A percentile compares a stretch with the other conserved stretches of the same genome.
Conservation (phyloP, 108 stramenopile species). For the Cyclotella cryptica region DNA sequence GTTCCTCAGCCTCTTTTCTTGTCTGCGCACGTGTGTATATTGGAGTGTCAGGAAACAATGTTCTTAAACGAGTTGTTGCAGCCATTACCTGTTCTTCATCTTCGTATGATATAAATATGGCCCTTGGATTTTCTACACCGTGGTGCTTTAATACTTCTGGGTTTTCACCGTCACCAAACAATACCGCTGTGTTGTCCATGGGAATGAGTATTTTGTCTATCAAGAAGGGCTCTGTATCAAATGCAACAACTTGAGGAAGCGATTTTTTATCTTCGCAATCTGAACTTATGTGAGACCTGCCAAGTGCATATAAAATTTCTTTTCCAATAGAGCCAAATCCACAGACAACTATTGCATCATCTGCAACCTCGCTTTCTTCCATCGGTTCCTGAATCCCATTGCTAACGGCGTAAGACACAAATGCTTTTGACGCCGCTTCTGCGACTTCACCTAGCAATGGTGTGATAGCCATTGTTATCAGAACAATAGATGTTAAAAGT, state of each 20-base stretch:
- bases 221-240: slow-evolving; percentile 58
- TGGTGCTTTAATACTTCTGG: slow-evolving; percentile 59
- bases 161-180: slow-evolving; percentile 68
- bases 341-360: slow-evolving; percentile 71
- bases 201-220: slow-evolving; percentile 53
- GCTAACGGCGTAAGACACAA: slow-evolving; percentile 12
- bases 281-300: slow-evolving; percentile 3
- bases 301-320: slow-evolving; percentile 48
- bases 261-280: slow-evolving; percentile 7
- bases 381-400: neutral
- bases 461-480: slow-evolving; percentile 81
- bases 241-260: slow-evolving; percentile 61
- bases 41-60: slow-evolving; percentile 51
- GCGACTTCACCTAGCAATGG: slow-evolving; percentile 74
- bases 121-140: slow-evolving; percentile 61
- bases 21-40: slow-evolving; percentile 62
- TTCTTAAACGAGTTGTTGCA: slow-evolving; percentile 56
- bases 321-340: slow-evolving; percentile 68
- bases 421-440: slow-evolving; percentile 37
- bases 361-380: slow-evolving; percentile 49
- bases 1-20: slow-evolving; percentile 50
- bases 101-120: slow-evolving; percentile 70
- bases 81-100: slow-evolving; percentile 45
- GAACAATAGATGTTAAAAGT: slow-evolving; percentile 67
- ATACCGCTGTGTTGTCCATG: slow-evolving; percentile 36